Evolutionary conservation across 441 rosid genomes (phyloP).

Genomic region (Isatis lusitanica): DNA sequence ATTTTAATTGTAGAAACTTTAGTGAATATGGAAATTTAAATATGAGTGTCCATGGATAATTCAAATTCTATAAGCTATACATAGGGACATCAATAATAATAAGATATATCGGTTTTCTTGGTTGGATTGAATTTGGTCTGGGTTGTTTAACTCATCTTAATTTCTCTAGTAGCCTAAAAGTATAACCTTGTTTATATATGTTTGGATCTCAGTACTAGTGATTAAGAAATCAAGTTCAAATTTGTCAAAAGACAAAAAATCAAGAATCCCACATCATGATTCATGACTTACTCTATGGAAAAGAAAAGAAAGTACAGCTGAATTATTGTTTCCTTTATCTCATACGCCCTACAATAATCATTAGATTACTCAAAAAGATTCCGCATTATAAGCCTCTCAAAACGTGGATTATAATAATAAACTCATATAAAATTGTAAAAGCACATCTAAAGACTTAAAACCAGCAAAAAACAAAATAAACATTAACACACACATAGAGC

Average conservation of each 20-base stretch:
- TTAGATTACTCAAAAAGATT: conserved; percentile 18
- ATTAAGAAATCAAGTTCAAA: neutral
- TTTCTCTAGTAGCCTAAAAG: neutral
- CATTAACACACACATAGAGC: neutral
- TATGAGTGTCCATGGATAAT: too few relatives aligned
- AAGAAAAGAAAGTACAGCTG: conserved; percentile 5
- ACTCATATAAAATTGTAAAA: conserved; percentile 11
- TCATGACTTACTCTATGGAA: neutral
- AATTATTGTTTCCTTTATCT: neutral
- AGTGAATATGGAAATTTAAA: too few relatives aligned
- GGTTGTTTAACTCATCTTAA: too few relatives aligned
- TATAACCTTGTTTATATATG: neutral
- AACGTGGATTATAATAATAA: conserved; percentile 17
- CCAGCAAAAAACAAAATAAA: neutral
- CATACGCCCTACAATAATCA: conserved; percentile 11
- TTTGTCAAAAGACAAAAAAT: neutral
- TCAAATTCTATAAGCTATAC: too few relatives aligned
- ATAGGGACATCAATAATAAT: too few relatives aligned
- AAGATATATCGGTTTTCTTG: too few relatives aligned
- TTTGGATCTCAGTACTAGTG: neutral
- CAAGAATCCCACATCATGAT: neutral
- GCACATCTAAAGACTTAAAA: conserved; percentile 19
- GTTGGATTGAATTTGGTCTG: too few relatives aligned
- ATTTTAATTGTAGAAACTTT: too few relatives aligned
- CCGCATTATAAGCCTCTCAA: neutral